Conservation (phyloP, 2,329 filamentous ascomycete species). For the Alternaria dauci region DNA sequence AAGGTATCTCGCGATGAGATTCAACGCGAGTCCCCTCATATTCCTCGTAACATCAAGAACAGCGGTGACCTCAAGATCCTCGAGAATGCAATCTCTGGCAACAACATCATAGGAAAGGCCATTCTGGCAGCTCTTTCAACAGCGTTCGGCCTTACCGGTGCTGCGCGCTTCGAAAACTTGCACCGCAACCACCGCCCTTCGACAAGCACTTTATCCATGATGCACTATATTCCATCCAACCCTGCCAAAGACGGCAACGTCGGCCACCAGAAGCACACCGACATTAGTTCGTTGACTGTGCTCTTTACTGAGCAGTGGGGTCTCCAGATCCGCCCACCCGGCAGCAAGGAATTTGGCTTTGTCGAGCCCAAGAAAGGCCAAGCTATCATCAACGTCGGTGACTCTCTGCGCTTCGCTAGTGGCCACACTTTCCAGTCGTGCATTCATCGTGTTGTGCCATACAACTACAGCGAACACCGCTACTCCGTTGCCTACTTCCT, state of each 20-base stretch:
- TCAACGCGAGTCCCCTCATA: constrained; percentile 35
- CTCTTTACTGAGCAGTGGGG: constrained; percentile 65
- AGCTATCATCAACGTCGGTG: constrained; percentile 67
- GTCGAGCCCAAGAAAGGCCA: constrained; percentile 61
- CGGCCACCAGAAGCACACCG: constrained; percentile 47
- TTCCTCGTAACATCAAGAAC: constrained; percentile 41
- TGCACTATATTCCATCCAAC: constrained; percentile 44
- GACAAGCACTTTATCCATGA: constrained; percentile 44
- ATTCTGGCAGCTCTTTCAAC: constrained; percentile 59
- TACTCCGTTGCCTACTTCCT: constrained; percentile 69
- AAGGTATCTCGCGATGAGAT: constrained; percentile 47
- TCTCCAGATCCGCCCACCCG: constrained; percentile 64
- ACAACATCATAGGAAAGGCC: constrained; percentile 45
- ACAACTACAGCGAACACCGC: constrained; percentile 62
- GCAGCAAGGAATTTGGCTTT: constrained; percentile 50
- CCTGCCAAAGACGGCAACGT: constrained; percentile 31
- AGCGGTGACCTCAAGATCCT: constrained; percentile 34
- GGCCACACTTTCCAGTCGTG: constrained; percentile 64
- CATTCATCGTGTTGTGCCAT: constrained; percentile 66
- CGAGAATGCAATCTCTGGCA: constrained; percentile 41
- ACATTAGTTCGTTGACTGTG: constrained; percentile 42
- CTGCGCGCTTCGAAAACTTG: constrained; percentile 40
- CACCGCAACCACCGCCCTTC: constrained; percentile 45
- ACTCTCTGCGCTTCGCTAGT: constrained; percentile 65
- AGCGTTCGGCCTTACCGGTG: constrained; percentile 35